Evolutionary conservation across 495 filamentous ascomycete genomes (phyloP), one percentile per base, ranked within the genome.

Genomic region (Podospora appendiculata): DNA sequence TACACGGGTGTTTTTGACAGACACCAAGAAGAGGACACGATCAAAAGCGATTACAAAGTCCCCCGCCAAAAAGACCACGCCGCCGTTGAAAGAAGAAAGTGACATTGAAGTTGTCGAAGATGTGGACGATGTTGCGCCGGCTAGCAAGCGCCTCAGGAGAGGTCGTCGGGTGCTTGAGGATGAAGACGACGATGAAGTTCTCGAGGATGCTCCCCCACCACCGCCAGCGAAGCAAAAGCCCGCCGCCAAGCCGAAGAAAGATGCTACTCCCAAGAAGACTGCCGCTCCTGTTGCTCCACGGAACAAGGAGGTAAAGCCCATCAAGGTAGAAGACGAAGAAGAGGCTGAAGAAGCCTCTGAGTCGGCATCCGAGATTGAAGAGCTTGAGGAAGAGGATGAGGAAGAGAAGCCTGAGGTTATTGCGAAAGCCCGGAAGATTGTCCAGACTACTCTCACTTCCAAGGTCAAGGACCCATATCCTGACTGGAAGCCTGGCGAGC

Each of bases 401-500:
- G 86, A 89, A 10, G 83, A 87, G 59, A 88, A 88, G 56, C 86
- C 90, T 0, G 84, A 87, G 51, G 68, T 83, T 32, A 83, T 83
- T 41, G 85, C 81, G 16, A 90, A 93, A 68, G 84, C 81, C 10
- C 83, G 89, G 33, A 81, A 92, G 60, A 88, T 88, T 58, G 79
- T 93, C n/a, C 92, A 96, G 59, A 82, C 83, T 3, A 86, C 83
- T 5, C 67, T 96, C 43, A 78, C 75, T 17, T 78, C 70, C 48
- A 72, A 72, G 32, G 69, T 69, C 10, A 86, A 88, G 54, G 88
- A 95, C 65, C 87, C 88, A 42, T 97, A 91, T 70, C 90, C 90
- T 6, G 92, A 98, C 67, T 98, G 93, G 93, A 84, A 88, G 62
- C 67, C 85, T 16, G 90, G 90, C 34, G 81, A 87, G 41, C 88